phyloP scores from a whole-genome alignment of 345 rosid species.

The Gossypium mustelinum region DNA sequence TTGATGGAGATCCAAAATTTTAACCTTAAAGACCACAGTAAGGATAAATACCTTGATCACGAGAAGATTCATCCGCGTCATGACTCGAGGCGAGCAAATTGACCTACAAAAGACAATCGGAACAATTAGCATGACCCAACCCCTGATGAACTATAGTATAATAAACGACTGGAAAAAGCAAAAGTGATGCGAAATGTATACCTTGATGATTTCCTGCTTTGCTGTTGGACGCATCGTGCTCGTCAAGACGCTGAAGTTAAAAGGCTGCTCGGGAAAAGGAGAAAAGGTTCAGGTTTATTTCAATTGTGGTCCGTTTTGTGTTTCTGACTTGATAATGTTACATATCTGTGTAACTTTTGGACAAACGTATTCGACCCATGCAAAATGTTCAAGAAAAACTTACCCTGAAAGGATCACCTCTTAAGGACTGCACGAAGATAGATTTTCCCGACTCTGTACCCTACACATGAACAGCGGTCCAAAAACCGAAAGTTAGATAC shows the following conservation, averaged over 20 bases:
- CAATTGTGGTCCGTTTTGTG: too few relatives aligned
- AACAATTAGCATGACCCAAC: background rate
- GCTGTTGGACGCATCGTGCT: constrained; percentile 26
- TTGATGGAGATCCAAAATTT: background rate
- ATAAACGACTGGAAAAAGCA: background rate
- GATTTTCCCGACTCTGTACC: constrained; percentile 36
- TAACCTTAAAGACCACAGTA: constrained; percentile 37
- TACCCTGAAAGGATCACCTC: constrained; percentile 60
- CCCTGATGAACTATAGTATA: background rate
- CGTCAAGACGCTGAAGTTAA: constrained; percentile 46
- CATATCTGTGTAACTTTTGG: background rate
- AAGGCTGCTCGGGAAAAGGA: constrained; percentile 30
- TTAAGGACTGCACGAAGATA: constrained; percentile 46
- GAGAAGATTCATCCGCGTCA: constrained; percentile 22
- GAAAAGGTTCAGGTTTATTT: too few relatives aligned
- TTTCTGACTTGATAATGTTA: background rate
- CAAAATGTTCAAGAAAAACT: constrained; percentile 8
- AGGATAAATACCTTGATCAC: constrained; percentile 17
- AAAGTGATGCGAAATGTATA: constrained; percentile 11
- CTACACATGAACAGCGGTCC: constrained; percentile 15
- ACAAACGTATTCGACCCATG: background rate
- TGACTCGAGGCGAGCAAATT: constrained; percentile 39
- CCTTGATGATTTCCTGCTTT: constrained; percentile 49
- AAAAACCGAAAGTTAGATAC: background rate
- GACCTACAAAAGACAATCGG: constrained; percentile 29